A percentile compares a stretch with the other conserved stretches of the same genome.
phyloP scores from a whole-genome alignment of 1,284 basidiomycete genomes.

The Pyrrhoderma lamaoense region DNA sequence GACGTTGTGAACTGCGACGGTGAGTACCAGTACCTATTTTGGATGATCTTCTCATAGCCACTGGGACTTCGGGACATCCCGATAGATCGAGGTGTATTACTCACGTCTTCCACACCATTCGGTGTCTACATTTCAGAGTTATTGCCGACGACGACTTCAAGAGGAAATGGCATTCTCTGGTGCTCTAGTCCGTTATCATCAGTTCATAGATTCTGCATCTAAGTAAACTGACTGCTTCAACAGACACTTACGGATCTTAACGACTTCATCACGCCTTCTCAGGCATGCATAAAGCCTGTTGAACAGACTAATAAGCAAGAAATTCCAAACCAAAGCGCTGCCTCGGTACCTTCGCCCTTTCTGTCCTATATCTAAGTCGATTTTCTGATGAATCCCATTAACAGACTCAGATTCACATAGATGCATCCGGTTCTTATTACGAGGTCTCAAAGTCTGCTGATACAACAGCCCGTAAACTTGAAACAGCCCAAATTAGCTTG shows the following conservation, averaged over 20 bases:
- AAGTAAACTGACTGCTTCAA: constrained; percentile 25
- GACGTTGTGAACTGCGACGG: no score
- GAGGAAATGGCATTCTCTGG: constrained; percentile 80
- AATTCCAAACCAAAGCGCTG: constrained; percentile 44
- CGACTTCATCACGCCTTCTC: constrained; percentile 96
- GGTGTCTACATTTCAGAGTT: no score
- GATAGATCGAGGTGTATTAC: neutral
- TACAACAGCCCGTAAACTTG: constrained; percentile 48
- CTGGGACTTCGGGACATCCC: no score
- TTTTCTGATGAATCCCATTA: constrained; percentile 7
- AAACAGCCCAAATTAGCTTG: constrained; percentile 89
- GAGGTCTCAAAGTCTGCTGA: constrained; percentile 42
- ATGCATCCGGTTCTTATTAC: constrained; percentile 72
- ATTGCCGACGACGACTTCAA: neutral
- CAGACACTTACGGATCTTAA: constrained; percentile 89
- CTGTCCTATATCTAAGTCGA: constrained; percentile 1
- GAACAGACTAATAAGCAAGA: constrained; percentile 49
- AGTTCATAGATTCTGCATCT: constrained; percentile 2
- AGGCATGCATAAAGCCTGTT: constrained; percentile 97
- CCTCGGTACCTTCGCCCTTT: constrained; percentile 40
- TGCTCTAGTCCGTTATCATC: constrained; percentile 39
- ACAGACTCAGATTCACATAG: constrained; percentile 86
- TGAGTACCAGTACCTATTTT: no score
- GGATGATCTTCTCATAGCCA: no score
- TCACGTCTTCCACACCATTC: no score